Evolutionary conservation across 768 basidiomycete genomes (phyloP).

Genomic region (Tylopilus sp.): DNA sequence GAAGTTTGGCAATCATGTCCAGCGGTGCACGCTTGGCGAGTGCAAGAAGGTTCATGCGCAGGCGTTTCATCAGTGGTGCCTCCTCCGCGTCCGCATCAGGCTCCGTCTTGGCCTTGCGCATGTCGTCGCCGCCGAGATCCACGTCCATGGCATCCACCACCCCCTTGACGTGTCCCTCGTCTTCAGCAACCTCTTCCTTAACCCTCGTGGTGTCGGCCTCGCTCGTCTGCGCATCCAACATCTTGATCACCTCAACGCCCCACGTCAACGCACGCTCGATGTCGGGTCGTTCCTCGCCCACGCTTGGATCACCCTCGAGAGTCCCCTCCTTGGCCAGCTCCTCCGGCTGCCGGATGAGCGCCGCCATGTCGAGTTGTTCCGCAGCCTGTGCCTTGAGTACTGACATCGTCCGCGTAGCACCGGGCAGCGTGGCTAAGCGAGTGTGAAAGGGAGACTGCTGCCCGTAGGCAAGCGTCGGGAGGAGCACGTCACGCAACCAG

Average conservation of each 20-base stretch:
- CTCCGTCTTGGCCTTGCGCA: neutral
- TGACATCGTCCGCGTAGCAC: slow-evolving; percentile 2
- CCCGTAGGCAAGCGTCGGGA: neutral
- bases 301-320: slow-evolving; percentile 21
- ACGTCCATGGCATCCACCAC: slow-evolving; percentile 18
- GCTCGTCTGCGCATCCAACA: slow-evolving; percentile 25
- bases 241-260: slow-evolving; percentile 50
- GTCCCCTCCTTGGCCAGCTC: slow-evolving; percentile 34
- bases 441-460: slow-evolving; percentile 5
- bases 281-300: slow-evolving; percentile 28
- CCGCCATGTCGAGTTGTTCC: slow-evolving; percentile 39
- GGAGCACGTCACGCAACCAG: slow-evolving; percentile 29
- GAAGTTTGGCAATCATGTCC: slow-evolving; percentile 63
- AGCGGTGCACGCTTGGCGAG: slow-evolving; percentile 75
- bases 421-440: slow-evolving; percentile 14
- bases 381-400: slow-evolving; percentile 7
- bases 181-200: slow-evolving; percentile 15
- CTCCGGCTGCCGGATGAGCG: slow-evolving; percentile 38
- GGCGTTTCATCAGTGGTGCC: slow-evolving; percentile 49
- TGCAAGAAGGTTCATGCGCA: slow-evolving; percentile 72
- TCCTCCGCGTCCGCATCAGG: slow-evolving; percentile 29
- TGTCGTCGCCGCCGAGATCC: slow-evolving; percentile 6
- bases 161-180: neutral
- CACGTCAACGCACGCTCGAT: slow-evolving; percentile 47
- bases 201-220: neutral